Base-by-base conservation (phyloP, 2,329 filamentous ascomycete species). In the Aspergillus sp. region DNA sequence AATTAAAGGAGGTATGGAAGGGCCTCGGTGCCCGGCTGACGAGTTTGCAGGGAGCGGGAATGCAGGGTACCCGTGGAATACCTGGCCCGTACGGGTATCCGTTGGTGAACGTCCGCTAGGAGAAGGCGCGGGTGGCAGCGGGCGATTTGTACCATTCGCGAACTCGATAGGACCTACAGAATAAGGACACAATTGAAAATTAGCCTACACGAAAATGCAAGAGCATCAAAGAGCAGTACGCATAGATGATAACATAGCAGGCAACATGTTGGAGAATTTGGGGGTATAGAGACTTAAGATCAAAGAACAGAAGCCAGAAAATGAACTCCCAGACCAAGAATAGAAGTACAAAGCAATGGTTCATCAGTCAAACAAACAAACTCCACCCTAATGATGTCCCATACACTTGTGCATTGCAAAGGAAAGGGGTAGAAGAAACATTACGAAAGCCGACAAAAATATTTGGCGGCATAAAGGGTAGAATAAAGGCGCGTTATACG, bases 31-130 rank as follows among this genome's bases (percentile, higher is more conserved):
- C 51, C 80, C 81, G 59, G 82, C 77, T 58, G 80, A 78, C 47
- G 86, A 76, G 68, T 84, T 82, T 24, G 63, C 58, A 11, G 69
- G 56, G 53, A 79, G 80, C 53, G 87, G 85, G 68, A 90, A 91
- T 30, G 81, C 81, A 38, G 84, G 81, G 68, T 92, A 91, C 48
- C 84, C 84, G 48, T 84, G 81, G 75, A 95, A 96, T 64, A 88
- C 87, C 60, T 95, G 90, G 42, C 85, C 79, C 56, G 88, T 87
- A 64, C 90, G 88, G 60, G 89, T 82, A 68, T 93, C 89, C 61
- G 86, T 83, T 59, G 82, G 76, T 54, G 85, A 80, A 57, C 81
- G 69, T 59, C 79, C 74, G 51, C 76, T 64, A 61, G 83, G 78
- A 15, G 64, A 57, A 83, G 83, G 88, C 81, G 74, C 87, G 83